Conservation (phyloP, 1,284 basidiomycete species). For the Puccinia brachypodii region DNA sequence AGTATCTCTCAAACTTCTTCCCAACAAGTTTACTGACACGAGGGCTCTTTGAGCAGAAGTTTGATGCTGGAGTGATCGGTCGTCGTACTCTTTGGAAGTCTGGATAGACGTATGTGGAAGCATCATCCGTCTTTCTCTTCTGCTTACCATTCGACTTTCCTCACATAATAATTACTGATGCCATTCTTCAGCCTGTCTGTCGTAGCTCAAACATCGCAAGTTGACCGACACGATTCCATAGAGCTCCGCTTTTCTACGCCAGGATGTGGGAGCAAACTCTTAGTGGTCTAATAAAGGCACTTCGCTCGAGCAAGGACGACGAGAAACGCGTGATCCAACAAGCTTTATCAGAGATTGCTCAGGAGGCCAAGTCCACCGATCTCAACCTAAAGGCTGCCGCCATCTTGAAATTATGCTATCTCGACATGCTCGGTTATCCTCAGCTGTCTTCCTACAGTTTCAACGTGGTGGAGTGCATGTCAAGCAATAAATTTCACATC, state of each 20-base stretch:
- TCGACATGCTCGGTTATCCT: slow-evolving; percentile 89
- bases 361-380: slow-evolving; percentile 87
- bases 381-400: slow-evolving; percentile 96
- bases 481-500: slow-evolving; percentile 80
- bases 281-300: slow-evolving; percentile 54
- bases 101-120: background rate
- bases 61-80: background rate
- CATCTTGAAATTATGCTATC: slow-evolving; percentile 92
- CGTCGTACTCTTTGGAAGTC: background rate
- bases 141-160: too few relatives aligned
- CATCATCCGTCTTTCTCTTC: too few relatives aligned
- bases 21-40: too few relatives aligned
- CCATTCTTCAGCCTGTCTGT: background rate
- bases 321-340: slow-evolving; percentile 59
- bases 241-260: background rate
- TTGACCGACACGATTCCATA: background rate
- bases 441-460: slow-evolving; percentile 77
- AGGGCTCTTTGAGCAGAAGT: too few relatives aligned
- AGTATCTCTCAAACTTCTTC: too few relatives aligned
- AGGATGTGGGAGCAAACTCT: slow-evolving; percentile 48
- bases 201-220: too few relatives aligned
- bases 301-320: slow-evolving; percentile 58
- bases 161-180: too few relatives aligned
- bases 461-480: slow-evolving; percentile 97
- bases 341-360: slow-evolving; percentile 71